Evolutionary conservation across 257 asterid species (phyloP).

Genomic region (Perilla frutescens): DNA sequence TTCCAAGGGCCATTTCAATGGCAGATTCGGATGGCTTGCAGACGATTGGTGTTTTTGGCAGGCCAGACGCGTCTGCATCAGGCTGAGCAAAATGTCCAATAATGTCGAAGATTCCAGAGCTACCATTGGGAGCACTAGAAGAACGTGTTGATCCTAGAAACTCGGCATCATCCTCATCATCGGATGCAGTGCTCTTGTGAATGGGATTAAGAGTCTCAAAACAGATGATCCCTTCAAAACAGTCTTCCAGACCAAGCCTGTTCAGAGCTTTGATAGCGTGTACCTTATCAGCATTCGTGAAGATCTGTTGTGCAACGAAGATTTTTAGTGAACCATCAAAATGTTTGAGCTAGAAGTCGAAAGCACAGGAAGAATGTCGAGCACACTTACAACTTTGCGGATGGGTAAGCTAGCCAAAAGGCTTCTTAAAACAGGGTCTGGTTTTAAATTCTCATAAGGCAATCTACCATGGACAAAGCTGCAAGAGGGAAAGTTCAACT

Average conservation of each 20-base stretch:
- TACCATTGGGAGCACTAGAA: slow-evolving; percentile 21
- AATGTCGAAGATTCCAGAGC: slow-evolving; percentile 70
- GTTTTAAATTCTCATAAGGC: slow-evolving; percentile 85
- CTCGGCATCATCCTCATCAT: slow-evolving; percentile 81
- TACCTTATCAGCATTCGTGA: slow-evolving; percentile 89
- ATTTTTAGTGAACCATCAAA: not conserved
- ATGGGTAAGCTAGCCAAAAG: slow-evolving; percentile 75
- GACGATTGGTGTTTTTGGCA: slow-evolving; percentile 86
- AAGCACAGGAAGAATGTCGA: not conserved
- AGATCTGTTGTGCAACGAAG: slow-evolving; percentile 54
- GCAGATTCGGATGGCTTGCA: slow-evolving; percentile 91
- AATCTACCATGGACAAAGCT: slow-evolving; percentile 98
- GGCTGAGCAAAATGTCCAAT: slow-evolving; percentile 73
- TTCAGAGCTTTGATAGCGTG: slow-evolving; percentile 77
- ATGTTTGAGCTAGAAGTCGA: not conserved
- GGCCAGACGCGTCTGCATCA: slow-evolving; percentile 45
- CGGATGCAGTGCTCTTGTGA: slow-evolving; percentile 67
- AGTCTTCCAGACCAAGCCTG: slow-evolving; percentile 78
- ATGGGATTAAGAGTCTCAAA: slow-evolving; percentile 91
- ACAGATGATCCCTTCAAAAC: slow-evolving; percentile 94
- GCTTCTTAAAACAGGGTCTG: slow-evolving; percentile 84
- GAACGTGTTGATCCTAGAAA: slow-evolving; percentile 53
- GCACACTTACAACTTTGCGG: slow-evolving; percentile 79
- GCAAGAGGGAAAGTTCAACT: slow-evolving; percentile 30
- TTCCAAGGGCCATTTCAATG: slow-evolving; percentile 73